Evolutionary conservation across 345 rosid genomes (phyloP).

Genomic region (Salix viminalis): DNA sequence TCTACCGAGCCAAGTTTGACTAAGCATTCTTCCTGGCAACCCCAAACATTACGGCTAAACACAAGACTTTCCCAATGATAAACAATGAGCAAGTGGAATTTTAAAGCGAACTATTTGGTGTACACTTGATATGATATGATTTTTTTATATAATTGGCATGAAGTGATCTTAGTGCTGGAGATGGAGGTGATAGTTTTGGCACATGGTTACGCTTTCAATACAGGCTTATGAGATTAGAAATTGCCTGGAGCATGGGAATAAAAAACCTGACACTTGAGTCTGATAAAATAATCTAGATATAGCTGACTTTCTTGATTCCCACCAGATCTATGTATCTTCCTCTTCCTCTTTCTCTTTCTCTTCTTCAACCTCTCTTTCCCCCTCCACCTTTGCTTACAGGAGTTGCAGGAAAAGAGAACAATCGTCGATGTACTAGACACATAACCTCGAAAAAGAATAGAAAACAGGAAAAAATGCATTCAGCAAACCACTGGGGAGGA

Average conservation of each 20-base stretch:
- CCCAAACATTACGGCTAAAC: neutral
- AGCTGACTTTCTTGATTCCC: no score
- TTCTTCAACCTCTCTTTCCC: neutral
- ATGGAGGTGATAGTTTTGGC: no score
- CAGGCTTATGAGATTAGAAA: no score
- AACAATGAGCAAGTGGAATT: neutral
- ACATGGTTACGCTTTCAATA: no score
- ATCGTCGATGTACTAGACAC: neutral
- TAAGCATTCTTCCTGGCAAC: neutral
- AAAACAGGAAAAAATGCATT: conserved; percentile 38
- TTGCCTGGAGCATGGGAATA: no score
- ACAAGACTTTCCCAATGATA: neutral
- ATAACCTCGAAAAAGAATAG: neutral
- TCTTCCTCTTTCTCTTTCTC: neutral
- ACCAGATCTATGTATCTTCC: neutral
- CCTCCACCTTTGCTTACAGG: neutral
- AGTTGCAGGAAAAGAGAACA: neutral
- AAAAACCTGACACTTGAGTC: no score
- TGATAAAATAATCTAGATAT: no score
- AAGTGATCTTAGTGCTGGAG: no score
- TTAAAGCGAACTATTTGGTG: no score
- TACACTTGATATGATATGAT: no score
- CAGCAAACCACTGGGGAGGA: conserved; percentile 78
- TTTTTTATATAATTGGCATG: no score
- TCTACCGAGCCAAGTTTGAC: no score